Percentiles rank a stretch among this genome's conserved stretches.
Evolutionary conservation across 78 protist genomes (phyloP).

Genomic region (Dictyostelium intermedium): DNA sequence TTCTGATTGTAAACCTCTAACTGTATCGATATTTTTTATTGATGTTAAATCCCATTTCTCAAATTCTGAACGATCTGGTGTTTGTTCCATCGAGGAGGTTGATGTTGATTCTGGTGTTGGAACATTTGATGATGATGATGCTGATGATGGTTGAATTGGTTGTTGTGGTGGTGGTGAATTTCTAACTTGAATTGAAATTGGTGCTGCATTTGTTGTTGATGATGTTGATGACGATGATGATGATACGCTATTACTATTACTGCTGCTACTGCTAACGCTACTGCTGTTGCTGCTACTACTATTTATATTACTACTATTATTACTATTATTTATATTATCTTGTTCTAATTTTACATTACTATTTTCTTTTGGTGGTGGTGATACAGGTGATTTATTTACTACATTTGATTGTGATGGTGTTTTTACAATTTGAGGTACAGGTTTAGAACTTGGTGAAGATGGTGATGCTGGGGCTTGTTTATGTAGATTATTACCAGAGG

Average conservation of each 20-base stretch:
- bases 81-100: not conserved
- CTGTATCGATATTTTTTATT: conserved; percentile 28
- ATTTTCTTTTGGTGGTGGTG: not conserved
- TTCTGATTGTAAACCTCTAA: conserved; percentile 67
- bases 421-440: not conserved
- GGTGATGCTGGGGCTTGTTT: not conserved
- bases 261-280: not conserved
- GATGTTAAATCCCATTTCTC: conserved; percentile 64
- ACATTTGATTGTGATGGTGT: not conserved
- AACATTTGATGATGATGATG: not conserved
- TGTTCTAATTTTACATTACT: not conserved
- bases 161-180: conserved; percentile 57
- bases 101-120: conserved; percentile 35
- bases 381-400: not conserved
- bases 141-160: conserved; percentile 13
- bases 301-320: not conserved
- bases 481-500: conserved; percentile 9
- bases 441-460: not conserved
- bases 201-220: not conserved
- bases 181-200: conserved; percentile 46
- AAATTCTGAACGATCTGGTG: conserved; percentile 42
- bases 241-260: not conserved
- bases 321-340: not conserved
- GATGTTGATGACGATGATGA: not conserved
- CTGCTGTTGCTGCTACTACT: not conserved